Conservation (phyloP, 306 rosid genomes). For the Pachyrhizus erosus region DNA sequence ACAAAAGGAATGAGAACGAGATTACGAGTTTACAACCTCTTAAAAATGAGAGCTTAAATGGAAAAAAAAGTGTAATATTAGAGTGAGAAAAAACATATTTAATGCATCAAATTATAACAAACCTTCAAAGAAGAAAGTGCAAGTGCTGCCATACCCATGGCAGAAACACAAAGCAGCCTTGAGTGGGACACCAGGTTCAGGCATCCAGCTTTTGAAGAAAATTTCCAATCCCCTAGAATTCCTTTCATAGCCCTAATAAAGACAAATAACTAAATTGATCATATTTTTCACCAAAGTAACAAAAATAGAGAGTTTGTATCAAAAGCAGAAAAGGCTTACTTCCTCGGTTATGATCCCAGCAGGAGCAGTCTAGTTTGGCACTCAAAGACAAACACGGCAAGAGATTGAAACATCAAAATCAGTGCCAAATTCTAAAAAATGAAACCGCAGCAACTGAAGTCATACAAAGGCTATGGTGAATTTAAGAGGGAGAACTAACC, state of each 20-base stretch:
- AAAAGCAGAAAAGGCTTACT: conserved; percentile 53
- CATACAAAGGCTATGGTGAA: background rate
- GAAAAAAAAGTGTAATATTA: background rate
- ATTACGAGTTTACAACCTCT: background rate
- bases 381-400: conserved; percentile 21
- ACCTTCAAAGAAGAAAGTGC: conserved; percentile 98
- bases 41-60: background rate
- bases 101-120: conserved; percentile 20
- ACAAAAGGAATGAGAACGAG: no score
- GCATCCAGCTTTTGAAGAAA: conserved; percentile 93
- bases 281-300: conserved; percentile 21
- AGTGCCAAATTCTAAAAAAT: background rate
- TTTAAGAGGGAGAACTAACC: conserved; percentile 45
- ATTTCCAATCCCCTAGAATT: conserved; percentile 83
- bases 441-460: background rate
- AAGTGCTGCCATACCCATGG: conserved; percentile 98
- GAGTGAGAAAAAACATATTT: background rate
- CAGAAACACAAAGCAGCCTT: conserved; percentile 83
- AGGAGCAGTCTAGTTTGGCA: conserved; percentile 71
- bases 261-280: conserved; percentile 6
- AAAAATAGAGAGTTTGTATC: background rate
- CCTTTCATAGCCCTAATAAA: conserved; percentile 72
- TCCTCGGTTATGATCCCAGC: conserved; percentile 79
- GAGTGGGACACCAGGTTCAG: conserved; percentile 59
- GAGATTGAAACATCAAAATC: conserved; percentile 29